Evolutionary conservation across 805 yeast genomes (phyloP).

Genomic region (Maudiozyma bulderi): DNA sequence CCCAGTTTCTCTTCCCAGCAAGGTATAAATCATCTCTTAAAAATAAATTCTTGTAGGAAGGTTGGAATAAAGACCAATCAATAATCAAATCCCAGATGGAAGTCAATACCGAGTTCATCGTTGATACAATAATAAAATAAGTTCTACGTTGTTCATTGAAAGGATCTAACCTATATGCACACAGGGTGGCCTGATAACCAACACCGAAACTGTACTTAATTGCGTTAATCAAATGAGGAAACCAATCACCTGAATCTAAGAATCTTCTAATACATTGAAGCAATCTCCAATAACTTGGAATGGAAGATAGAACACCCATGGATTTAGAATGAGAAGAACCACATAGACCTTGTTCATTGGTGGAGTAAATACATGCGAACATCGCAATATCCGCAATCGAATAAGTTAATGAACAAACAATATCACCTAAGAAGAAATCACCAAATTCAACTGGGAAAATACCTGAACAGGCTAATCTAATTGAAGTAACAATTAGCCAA

Average conservation of each 20-base stretch:
- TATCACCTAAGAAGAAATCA: constrained; percentile 90
- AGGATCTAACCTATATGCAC: constrained; percentile 54
- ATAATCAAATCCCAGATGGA: constrained; percentile 82
- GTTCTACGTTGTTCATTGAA: constrained; percentile 33
- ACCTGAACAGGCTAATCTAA: constrained; percentile 74
- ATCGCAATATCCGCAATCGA: constrained; percentile 76
- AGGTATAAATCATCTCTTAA: constrained; percentile 67
- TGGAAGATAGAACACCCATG: constrained; percentile 74
- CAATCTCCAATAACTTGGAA: constrained; percentile 87
- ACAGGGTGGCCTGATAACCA: constrained; percentile 59
- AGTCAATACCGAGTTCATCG: constrained; percentile 59
- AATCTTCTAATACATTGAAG: constrained; percentile 87
- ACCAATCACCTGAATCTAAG: constrained; percentile 88
- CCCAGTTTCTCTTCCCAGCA: constrained; percentile 34
- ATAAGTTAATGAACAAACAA: constrained; percentile 80
- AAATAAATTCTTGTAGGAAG: constrained; percentile 42
- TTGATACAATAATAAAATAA: constrained; percentile 63
- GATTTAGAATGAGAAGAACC: constrained; percentile 68
- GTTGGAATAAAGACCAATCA: constrained; percentile 90
- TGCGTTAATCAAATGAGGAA: constrained; percentile 91
- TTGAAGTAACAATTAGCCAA: constrained; percentile 65
- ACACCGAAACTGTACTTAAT: constrained; percentile 62
- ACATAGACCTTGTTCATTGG: constrained; percentile 46
- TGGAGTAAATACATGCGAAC: constrained; percentile 69
- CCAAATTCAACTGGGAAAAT: constrained; percentile 90